Conservation (phyloP, 2,329 filamentous ascomycete species). For the Thielaviopsis euricoi region DNA sequence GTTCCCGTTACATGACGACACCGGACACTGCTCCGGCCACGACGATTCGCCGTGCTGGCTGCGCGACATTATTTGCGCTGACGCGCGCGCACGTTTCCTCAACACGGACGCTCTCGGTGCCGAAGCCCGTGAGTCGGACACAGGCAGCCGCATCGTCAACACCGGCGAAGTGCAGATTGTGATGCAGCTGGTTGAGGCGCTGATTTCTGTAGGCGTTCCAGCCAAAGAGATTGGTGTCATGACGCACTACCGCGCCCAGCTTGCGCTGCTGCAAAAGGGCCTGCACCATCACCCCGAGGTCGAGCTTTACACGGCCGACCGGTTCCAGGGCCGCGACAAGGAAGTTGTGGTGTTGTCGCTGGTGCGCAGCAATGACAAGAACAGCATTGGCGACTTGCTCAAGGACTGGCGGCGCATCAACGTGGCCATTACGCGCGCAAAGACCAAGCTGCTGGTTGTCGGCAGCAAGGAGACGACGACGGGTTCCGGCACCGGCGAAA, state of each 20-base stretch:
- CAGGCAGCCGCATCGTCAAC: constrained; percentile 80
- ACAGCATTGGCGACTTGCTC: constrained; percentile 75
- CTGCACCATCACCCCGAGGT: constrained; percentile 47
- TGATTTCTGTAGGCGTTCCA: constrained; percentile 61
- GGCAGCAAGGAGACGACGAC: constrained; percentile 70
- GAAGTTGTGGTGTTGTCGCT: constrained; percentile 77
- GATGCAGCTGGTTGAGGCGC: constrained; percentile 61
- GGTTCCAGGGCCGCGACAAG: constrained; percentile 93
- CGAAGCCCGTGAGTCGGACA: constrained; percentile 50
- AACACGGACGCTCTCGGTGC: constrained; percentile 67
- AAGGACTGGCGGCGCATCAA: constrained; percentile 90
- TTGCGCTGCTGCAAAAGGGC: constrained; percentile 62
- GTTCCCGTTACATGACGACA: background rate
- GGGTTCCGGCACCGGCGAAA: constrained; percentile 51
- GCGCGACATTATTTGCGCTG: constrained; percentile 49
- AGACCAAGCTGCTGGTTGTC: constrained; percentile 78
- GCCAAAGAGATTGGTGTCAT: constrained; percentile 77
- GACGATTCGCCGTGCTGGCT: constrained; percentile 54
- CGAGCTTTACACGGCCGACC: constrained; percentile 93
- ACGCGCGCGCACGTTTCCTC: constrained; percentile 65
- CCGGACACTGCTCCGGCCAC: constrained; percentile 10
- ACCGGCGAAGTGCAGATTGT: constrained; percentile 63
- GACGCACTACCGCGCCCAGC: constrained; percentile 88
- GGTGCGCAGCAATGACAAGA: constrained; percentile 70
- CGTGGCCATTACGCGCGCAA: constrained; percentile 83